Evolutionary conservation across 176 grass and related monocot genomes (phyloP), one percentile per base, ranked within the genome.

Genomic region (Paspalum vaginatum): DNA sequence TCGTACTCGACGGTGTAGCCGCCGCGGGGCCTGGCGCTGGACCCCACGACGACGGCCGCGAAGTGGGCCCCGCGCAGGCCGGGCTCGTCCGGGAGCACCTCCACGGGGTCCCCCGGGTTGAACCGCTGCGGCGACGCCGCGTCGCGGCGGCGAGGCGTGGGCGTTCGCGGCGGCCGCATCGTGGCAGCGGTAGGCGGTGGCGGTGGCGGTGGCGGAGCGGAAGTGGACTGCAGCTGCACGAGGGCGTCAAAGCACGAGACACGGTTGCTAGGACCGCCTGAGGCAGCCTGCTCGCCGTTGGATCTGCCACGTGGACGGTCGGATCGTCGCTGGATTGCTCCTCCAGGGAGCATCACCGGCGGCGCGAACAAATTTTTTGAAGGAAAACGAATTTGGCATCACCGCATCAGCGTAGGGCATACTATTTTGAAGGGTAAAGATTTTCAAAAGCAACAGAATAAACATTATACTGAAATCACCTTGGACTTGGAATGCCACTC

Each of bases 1-100:
- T 88, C 83, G 80, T 94, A 94, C 27, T 78, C 80, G 55, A 94
- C 72, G 49, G 88, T 81, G 83, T 89, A 94, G 72, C 61, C 56
- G 40, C 79, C 69, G 39, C 71, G 58, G 79, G 75, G 66, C 25
- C 72, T 83, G 24, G 76, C 32, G 64, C 79, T 78, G 70, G 37
- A 70, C 32, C 70, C 42, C 62, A 64, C 70, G 27, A 94, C 83
- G 46, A 76, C 72, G 72, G 86, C 92, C 14, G 68, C 60, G 41
- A 91, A 84, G 77, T 81, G 82, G 17, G 86, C 83, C 76, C 86
- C 83, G 47, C 55, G 56, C 27, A 84, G 88, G 47, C 80, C 86
- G 16, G 48, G 26, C 27, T 94, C 86, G 18, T 86, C 71, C 22
- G 85, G 74, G 37, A 76, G 50, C 83, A 94, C 88, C 83, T 94